Conservation (phyloP, 2,329 filamentous ascomycete genomes). For the Ophiocordyceps camponoti-rufipedis region DNA sequence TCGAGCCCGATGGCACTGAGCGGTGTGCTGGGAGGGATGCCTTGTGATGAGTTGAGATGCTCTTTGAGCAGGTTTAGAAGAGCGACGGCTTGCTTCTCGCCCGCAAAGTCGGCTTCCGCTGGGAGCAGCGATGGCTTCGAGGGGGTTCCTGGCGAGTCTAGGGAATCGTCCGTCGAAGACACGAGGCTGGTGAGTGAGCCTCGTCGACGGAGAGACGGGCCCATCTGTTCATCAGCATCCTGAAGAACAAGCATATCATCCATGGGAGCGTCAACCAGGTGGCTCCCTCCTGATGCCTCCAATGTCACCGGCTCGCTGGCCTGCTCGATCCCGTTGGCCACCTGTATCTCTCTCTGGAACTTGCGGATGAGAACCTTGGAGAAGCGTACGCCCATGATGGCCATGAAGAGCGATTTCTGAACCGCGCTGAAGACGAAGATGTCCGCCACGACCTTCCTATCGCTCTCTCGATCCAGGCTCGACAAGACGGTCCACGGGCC, state of each 20-base stretch:
- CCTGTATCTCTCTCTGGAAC: neutral
- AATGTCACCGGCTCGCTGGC: neutral
- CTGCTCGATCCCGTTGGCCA: neutral
- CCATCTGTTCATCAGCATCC: neutral
- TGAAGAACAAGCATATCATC: neutral
- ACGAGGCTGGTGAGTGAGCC: neutral
- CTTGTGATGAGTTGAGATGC: neutral
- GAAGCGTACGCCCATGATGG: neutral
- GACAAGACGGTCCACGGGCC: slow-evolving; percentile 1
- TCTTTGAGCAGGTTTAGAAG: neutral
- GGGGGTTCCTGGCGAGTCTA: neutral
- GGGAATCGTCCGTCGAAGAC: neutral
- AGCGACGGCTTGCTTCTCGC: neutral
- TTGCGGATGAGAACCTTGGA: neutral
- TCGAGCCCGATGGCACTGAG: neutral
- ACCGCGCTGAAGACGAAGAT: neutral
- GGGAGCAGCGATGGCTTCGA: neutral
- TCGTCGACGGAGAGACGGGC: neutral
- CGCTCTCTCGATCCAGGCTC: neutral
- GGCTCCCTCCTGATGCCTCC: neutral
- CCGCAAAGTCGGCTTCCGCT: neutral
- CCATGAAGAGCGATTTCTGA: neutral
- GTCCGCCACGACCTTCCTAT: neutral
- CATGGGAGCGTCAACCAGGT: neutral
- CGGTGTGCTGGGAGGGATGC: neutral